These are phyloP conservation scores for Oryza meridionalis DNA, from an alignment of 176 grass and related monocot species.

Conservation along the genomic window DNA sequence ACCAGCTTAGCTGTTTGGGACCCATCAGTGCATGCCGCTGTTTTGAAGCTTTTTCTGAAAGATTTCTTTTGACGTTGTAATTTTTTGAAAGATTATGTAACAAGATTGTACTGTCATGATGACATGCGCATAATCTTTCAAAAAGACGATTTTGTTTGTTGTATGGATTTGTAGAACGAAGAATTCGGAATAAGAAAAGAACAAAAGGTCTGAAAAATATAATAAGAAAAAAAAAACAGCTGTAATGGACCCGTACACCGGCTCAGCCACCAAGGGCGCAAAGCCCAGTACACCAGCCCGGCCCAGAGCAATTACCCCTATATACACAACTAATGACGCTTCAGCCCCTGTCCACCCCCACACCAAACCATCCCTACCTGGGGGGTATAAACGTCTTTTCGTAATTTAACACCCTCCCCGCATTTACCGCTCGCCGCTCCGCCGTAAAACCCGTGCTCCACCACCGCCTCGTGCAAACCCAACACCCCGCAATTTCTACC, in stretches of 20 bases:
- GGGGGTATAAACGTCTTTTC: neutral
- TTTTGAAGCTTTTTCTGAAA: neutral
- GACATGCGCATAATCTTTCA: neutral
- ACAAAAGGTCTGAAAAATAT: too few relatives aligned
- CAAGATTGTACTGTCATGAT: neutral
- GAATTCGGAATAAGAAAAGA: too few relatives aligned
- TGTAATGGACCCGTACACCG: too few relatives aligned
- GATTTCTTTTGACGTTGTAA: neutral
- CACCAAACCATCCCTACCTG: too few relatives aligned
- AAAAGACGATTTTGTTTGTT: neutral
- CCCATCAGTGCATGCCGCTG: neutral
- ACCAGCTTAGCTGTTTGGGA: neutral
- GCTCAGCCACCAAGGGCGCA: too few relatives aligned
- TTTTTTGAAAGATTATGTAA: neutral
- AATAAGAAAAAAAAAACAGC: too few relatives aligned
- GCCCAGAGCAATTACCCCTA: too few relatives aligned
- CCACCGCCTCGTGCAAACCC: slow-evolving; percentile 15
- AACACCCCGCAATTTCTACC: neutral
- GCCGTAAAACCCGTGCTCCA: slow-evolving; percentile 54
- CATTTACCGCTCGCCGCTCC: neutral
- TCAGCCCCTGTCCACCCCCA: too few relatives aligned
- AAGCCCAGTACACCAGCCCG: too few relatives aligned
- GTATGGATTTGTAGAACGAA: too few relatives aligned
- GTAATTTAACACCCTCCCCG: neutral
- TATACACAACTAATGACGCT: too few relatives aligned